Conservation (phyloP, 495 filamentous ascomycete genomes). For the Poronia punctata region DNA sequence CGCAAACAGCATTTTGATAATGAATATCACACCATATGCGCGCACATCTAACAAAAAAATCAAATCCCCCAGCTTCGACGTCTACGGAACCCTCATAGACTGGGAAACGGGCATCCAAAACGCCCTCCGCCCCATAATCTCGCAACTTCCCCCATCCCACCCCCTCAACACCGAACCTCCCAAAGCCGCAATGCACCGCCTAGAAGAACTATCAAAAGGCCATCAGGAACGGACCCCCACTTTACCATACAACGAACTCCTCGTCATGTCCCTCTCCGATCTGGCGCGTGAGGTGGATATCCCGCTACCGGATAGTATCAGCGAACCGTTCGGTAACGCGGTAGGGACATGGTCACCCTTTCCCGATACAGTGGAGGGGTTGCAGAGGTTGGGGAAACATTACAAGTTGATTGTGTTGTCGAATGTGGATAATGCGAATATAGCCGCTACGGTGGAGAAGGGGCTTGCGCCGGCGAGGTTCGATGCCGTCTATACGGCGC, state of each 20-base stretch:
- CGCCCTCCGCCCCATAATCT: conserved; percentile 34
- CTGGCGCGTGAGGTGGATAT: conserved; percentile 38
- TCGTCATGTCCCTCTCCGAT: conserved; percentile 41
- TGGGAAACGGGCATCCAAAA: conserved; percentile 48
- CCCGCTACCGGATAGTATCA: conserved; percentile 21
- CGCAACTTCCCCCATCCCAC: conserved; percentile 33
- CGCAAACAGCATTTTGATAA: too few species aligned
- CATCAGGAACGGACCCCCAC: conserved; percentile 45
- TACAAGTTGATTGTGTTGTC: conserved; percentile 68
- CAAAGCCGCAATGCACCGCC: conserved; percentile 20
- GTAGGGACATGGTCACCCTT: conserved; percentile 60
- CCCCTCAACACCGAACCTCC: conserved; percentile 33
- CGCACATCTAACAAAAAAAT: too few species aligned
- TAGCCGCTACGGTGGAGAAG: conserved; percentile 45
- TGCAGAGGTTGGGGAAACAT: conserved; percentile 44
- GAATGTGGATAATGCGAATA: conserved; percentile 63
- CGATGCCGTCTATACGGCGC: conserved; percentile 64
- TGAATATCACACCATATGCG: too few species aligned
- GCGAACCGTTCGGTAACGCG: conserved; percentile 44
- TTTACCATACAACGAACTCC: conserved; percentile 52
- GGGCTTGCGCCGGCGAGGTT: conserved; percentile 43
- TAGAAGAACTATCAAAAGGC: conserved; percentile 22
- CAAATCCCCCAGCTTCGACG: conserved; percentile 59
- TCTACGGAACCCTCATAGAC: conserved; percentile 79
- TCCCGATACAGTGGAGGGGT: conserved; percentile 54